Evolutionary conservation across 805 yeast genomes (phyloP).

Genomic region (Candida morakotiae): DNA sequence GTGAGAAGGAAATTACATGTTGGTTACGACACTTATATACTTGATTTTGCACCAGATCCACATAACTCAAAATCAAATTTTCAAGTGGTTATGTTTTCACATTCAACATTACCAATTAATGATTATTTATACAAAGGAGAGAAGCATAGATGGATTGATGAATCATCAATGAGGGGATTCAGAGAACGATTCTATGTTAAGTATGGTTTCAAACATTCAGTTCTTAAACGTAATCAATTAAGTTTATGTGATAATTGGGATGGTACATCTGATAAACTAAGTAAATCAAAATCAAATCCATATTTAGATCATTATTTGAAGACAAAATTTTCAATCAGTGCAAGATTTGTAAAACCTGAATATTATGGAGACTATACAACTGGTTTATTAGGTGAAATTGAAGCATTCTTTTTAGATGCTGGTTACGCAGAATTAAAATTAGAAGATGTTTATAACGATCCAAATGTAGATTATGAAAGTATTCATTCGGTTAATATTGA

Average conservation of each 20-base stretch:
- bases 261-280: constrained; percentile 5
- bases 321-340: constrained; percentile 2
- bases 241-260: constrained; percentile 9
- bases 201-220: constrained; percentile 5
- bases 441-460: constrained; percentile 1
- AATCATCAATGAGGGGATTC: constrained; percentile 1
- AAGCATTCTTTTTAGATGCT: constrained; percentile 2
- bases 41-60: constrained; percentile 9
- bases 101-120: constrained; percentile 8
- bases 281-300: constrained; percentile 3
- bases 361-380: constrained; percentile 5
- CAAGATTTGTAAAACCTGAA: constrained; percentile 7
- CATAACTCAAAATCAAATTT: constrained; percentile 1
- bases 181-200: constrained; percentile 1
- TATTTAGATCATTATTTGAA: constrained; percentile 4
- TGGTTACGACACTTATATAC: constrained; percentile 4
- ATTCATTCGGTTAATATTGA: constrained; percentile 5
- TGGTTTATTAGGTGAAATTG: constrained; percentile 3
- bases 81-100: constrained; percentile 9
- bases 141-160: constrained; percentile 9
- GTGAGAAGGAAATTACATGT: constrained; percentile 2
- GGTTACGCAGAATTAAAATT: constrained; percentile 7
- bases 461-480: constrained; percentile 5
- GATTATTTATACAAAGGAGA: constrained; percentile 9
- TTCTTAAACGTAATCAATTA: constrained; percentile 1